Evolutionary conservation across 176 grass and related monocot species (phyloP).

Genomic region (Bolboschoenus planiculmis): DNA sequence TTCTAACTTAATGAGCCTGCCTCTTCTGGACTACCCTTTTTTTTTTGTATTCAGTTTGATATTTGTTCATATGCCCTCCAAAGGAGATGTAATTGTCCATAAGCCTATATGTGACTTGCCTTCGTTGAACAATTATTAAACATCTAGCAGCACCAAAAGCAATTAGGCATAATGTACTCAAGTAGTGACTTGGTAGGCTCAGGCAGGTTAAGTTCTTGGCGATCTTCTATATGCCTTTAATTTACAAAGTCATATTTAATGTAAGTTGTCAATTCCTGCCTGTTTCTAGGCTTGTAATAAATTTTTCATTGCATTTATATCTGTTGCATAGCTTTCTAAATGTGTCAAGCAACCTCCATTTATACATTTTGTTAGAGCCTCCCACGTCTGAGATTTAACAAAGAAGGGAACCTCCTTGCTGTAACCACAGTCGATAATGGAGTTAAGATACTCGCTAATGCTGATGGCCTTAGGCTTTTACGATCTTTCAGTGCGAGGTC

Average conservation of each 20-base stretch:
- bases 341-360: constrained; percentile 19
- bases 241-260: background rate
- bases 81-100: background rate
- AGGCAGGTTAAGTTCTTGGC: background rate
- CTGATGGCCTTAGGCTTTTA: constrained; percentile 61
- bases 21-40: background rate
- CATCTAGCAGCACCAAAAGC: background rate
- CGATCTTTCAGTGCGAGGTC: constrained; percentile 41
- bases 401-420: constrained; percentile 95
- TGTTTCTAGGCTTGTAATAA: background rate
- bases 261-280: background rate
- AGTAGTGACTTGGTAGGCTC: background rate
- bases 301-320: background rate
- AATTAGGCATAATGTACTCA: background rate
- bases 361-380: constrained; percentile 41
- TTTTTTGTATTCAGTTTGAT: background rate
- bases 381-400: constrained; percentile 94
- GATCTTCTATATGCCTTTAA: background rate
- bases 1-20: constrained; percentile 1
- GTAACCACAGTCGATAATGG: constrained; percentile 81
- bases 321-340: background rate
- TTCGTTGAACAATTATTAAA: background rate
- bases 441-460: constrained; percentile 93
- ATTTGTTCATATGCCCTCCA: background rate
- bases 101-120: background rate